Conservation (phyloP, 2,329 filamentous ascomycete genomes). For the Nannizziopsis barbatae region DNA sequence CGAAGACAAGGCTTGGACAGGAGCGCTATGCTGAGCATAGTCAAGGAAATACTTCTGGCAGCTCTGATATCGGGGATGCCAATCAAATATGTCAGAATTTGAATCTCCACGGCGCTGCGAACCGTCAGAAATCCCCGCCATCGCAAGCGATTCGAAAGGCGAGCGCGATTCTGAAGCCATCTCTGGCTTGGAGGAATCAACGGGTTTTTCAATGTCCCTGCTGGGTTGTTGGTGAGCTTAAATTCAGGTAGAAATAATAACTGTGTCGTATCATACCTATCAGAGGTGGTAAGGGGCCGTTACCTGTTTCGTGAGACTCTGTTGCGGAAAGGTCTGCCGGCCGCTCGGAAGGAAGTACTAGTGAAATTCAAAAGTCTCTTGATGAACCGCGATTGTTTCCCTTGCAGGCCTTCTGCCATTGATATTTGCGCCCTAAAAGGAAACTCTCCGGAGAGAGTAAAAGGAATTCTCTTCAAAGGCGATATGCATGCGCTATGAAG, state of each 20-base stretch:
- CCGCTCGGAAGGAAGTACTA: constrained; percentile 3
- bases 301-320: constrained; percentile 7
- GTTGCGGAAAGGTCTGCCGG: constrained; percentile 5
- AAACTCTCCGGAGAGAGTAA: neutral
- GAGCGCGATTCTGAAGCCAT: constrained; percentile 10
- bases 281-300: neutral
- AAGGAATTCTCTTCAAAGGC: neutral
- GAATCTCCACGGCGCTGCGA: constrained; percentile 32
- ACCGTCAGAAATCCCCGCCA: constrained; percentile 29
- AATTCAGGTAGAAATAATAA: neutral
- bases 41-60: constrained; percentile 89
- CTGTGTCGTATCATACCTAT: neutral
- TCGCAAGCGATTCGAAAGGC: constrained; percentile 29
- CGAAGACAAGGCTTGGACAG: constrained; percentile 77
- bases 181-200: neutral
- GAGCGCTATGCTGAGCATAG: constrained; percentile 69
- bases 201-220: constrained; percentile 5
- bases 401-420: neutral
- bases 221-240: constrained; percentile 3
- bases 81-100: constrained; percentile 63
- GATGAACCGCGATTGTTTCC: constrained; percentile 3
- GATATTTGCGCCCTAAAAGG: neutral
- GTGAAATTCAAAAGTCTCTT: constrained; percentile 2
- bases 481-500: neutral
- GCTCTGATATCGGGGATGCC: constrained; percentile 82